A percentile compares a stretch with the other conserved stretches of the same genome.
Conservation (phyloP, 208 protist genomes). For the Crithidia sp. region DNA sequence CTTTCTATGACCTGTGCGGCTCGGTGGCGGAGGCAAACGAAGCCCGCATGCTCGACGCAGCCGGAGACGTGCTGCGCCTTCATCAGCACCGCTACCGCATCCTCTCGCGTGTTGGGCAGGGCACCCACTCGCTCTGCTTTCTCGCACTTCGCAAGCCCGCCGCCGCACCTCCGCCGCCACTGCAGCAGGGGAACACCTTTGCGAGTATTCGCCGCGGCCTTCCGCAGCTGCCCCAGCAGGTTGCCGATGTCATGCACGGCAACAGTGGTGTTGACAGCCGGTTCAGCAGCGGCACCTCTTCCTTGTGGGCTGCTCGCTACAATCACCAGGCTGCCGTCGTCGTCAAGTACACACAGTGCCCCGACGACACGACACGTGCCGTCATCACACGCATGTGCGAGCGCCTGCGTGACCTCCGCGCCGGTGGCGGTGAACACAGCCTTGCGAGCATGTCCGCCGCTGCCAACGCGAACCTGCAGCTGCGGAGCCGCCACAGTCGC, state of each 20-base stretch:
- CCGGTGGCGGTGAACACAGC: conserved; percentile 2
- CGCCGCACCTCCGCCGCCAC: neutral
- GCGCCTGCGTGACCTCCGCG: conserved; percentile 57
- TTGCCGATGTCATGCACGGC: no score
- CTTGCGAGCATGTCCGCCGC: neutral
- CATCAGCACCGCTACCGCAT: conserved; percentile 50
- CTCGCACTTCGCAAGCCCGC: conserved; percentile 36
- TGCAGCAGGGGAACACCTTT: neutral
- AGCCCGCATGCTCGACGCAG: conserved; percentile 24
- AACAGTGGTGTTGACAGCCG: no score
- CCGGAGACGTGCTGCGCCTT: conserved; percentile 24
- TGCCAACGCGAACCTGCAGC: neutral
- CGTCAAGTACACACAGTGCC: conserved; percentile 62
- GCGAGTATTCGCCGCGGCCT: neutral
- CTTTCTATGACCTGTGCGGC: conserved; percentile 11
- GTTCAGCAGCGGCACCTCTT: conserved; percentile 12
- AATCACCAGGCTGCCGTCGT: conserved; percentile 27
- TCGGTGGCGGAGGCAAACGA: conserved; percentile 17
- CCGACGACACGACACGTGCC: conserved; percentile 53
- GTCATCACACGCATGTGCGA: conserved; percentile 63
- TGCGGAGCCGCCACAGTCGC: neutral
- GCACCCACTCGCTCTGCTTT: conserved; percentile 52
- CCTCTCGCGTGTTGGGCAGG: conserved; percentile 46
- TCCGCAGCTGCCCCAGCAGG: neutral
- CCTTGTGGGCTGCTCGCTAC: conserved; percentile 32